A percentile compares a stretch with the other conserved stretches of the same genome.
Evolutionary conservation across 2,329 filamentous ascomycete species (phyloP).

Genomic region (Diplodia sapinea): DNA sequence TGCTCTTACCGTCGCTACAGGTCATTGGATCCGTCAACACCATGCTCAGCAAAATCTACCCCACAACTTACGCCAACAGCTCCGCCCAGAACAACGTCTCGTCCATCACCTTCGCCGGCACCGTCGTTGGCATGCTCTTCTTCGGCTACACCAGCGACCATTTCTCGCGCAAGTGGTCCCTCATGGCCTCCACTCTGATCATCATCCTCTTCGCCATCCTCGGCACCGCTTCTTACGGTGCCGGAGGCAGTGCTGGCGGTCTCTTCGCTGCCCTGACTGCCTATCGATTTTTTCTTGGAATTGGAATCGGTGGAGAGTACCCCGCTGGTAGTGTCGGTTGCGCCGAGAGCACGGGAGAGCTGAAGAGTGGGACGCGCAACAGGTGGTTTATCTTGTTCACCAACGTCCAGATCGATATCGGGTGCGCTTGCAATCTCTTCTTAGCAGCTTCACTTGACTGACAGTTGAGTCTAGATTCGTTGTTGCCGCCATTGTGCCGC

Average conservation of each 20-base stretch:
- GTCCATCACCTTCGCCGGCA: conserved; percentile 85
- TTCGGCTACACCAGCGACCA: conserved; percentile 84
- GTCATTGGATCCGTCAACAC: conserved; percentile 89
- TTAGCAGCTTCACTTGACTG: not conserved
- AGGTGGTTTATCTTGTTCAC: conserved; percentile 84
- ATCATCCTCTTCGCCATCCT: conserved; percentile 85
- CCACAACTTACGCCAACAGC: conserved; percentile 69
- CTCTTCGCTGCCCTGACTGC: conserved; percentile 80
- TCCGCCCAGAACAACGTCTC: conserved; percentile 74
- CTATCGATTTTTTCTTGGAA: conserved; percentile 79
- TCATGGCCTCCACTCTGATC: conserved; percentile 81
- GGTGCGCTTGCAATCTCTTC: conserved; percentile 41
- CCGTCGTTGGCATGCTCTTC: conserved; percentile 78
- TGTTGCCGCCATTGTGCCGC: conserved; percentile 77
- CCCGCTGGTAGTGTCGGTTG: conserved; percentile 83
- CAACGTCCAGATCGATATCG: conserved; percentile 84
- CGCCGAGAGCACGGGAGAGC: conserved; percentile 81
- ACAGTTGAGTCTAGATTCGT: conserved; percentile 61
- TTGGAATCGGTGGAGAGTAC: conserved; percentile 80
- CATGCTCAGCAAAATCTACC: conserved; percentile 72
- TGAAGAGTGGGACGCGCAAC: conserved; percentile 81
- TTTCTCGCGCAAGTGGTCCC: conserved; percentile 81
- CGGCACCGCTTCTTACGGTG: conserved; percentile 76
- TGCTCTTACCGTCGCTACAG: conserved; percentile 47
- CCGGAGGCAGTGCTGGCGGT: conserved; percentile 68